Conservation (phyloP, 1,284 basidiomycete species). For the Porodaedalea pini region DNA sequence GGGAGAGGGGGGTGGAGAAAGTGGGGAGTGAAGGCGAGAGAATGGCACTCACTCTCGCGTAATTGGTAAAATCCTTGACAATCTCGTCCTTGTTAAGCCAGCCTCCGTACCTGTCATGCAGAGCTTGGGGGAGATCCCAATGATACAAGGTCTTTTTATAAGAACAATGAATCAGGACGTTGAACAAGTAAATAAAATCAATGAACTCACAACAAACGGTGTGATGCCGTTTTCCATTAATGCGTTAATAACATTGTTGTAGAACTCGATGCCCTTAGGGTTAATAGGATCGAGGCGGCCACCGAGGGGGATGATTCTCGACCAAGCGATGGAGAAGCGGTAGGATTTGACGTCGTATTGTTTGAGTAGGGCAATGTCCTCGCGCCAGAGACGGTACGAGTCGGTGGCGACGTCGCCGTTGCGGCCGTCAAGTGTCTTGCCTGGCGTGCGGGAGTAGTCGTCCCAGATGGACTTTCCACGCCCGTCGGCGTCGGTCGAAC, state of each 20-base stretch:
- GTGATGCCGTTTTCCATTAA: slow-evolving; percentile 60
- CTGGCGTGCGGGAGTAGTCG: slow-evolving; percentile 62
- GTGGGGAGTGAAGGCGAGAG: slow-evolving; percentile 5
- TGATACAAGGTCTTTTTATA: slow-evolving; percentile 64
- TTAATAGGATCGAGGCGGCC: slow-evolving; percentile 72
- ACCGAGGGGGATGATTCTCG: slow-evolving; percentile 65
- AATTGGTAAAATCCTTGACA: slow-evolving; percentile 59
- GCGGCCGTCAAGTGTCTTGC: slow-evolving; percentile 62
- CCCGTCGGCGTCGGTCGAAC: slow-evolving; percentile 51
- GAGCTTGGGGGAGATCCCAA: slow-evolving; percentile 72
- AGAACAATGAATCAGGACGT: neutral
- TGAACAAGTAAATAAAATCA: neutral
- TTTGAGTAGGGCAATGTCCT: slow-evolving; percentile 64
- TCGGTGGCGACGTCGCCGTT: slow-evolving; percentile 69
- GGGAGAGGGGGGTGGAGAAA: slow-evolving; percentile 10
- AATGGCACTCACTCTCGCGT: slow-evolving; percentile 46
- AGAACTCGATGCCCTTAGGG: slow-evolving; percentile 62
- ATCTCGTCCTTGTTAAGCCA: slow-evolving; percentile 67
- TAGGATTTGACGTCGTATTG: slow-evolving; percentile 56
- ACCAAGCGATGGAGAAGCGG: slow-evolving; percentile 76
- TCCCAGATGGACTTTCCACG: slow-evolving; percentile 74
- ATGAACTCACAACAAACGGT: slow-evolving; percentile 59
- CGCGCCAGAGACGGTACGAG: slow-evolving; percentile 64
- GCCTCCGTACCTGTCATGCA: slow-evolving; percentile 70
- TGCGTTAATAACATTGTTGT: slow-evolving; percentile 65